Percentiles rank a stretch among this genome's conserved stretches.
phyloP scores from a whole-genome alignment of 495 filamentous ascomycete species.

The Astrothelium macrocarpum region DNA sequence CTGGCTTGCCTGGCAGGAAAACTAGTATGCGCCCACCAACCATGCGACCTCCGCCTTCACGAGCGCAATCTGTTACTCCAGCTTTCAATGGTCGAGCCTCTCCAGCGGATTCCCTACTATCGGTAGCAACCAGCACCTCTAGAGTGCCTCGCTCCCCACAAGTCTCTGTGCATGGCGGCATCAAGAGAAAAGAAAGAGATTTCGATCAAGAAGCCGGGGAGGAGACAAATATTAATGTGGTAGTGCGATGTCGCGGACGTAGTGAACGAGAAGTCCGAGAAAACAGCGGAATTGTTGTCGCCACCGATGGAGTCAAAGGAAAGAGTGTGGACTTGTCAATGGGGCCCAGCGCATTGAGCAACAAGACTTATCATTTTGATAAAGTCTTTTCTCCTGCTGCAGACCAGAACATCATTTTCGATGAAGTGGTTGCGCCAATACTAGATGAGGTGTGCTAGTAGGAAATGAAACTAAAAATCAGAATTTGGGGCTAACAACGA shows the following conservation, averaged over 20 bases:
- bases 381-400: slow-evolving; percentile 94
- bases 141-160: slow-evolving; percentile 35
- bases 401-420: slow-evolving; percentile 84
- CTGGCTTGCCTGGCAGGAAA: slow-evolving; percentile 44
- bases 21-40: slow-evolving; percentile 47
- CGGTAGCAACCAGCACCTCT: slow-evolving; percentile 42
- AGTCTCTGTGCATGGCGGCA: slow-evolving; percentile 38
- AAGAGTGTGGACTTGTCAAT: slow-evolving; percentile 78
- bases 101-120: slow-evolving; percentile 53
- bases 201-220: slow-evolving; percentile 62
- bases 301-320: slow-evolving; percentile 76
- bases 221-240: slow-evolving; percentile 95
- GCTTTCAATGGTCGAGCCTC: slow-evolving; percentile 42
- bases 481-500: background rate
- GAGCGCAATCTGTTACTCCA: slow-evolving; percentile 40
- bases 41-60: slow-evolving; percentile 35
- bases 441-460: slow-evolving; percentile 65
- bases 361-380: slow-evolving; percentile 95
- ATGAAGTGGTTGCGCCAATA: slow-evolving; percentile 86
- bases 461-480: background rate
- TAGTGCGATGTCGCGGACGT: slow-evolving; percentile 85
- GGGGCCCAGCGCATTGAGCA: slow-evolving; percentile 83
- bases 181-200: slow-evolving; percentile 74
- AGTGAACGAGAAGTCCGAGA: slow-evolving; percentile 86
- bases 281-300: slow-evolving; percentile 84